Evolutionary conservation across 495 filamentous ascomycete genomes (phyloP), one percentile per base, ranked within the genome.

Genomic region (Talaromyces trachyspermus): DNA sequence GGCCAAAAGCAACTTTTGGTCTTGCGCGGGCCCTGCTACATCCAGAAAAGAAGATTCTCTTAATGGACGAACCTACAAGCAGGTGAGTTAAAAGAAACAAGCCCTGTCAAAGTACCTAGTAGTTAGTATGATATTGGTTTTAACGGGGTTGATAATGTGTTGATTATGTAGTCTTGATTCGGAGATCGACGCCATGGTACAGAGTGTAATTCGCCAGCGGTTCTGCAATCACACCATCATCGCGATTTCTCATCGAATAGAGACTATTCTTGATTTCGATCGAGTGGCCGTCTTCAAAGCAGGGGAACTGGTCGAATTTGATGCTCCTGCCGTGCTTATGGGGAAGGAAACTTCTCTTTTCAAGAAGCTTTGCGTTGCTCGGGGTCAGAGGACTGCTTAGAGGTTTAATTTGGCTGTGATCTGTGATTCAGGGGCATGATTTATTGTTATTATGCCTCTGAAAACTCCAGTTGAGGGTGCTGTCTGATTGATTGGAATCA

Each of bases 1-100:
- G 74, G 74, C 3, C 66, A 77, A 44, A 57, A 59, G 18, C 72
- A 76, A 52, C 56, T 76, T 71, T 76, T 48, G 68, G 65, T 48
- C 57, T 77, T 0, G 71, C 70, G 0, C 51, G 74, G 20, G 71
- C 73, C 1, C 14, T 66, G 12, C 22, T 68, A 8, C 48, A 47
- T 7, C 30, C 45, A 8, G 49, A 52, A 9, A 48, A 33, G 8
- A 51, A 65, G 10, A 27, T 65, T 2, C 39, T 68, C 4, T 43
- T n/a, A n/a, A n/a, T 68, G 2, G 63, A 64, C 37, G 62, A 65
- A 38, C 20, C 35, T 12, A 46, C 43, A 4, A 78, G 43, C 43
- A 46, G 41, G 41, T 43, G n/a, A 5, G 41, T 43, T 17, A 18
- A 1, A 35, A 29, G 23, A 33, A 14, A 35, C 12, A 48, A 48